Percentiles rank a stretch among this genome's conserved stretches.
Conservation (phyloP, 495 filamentous ascomycete species). For the Penicillium nucicola region DNA sequence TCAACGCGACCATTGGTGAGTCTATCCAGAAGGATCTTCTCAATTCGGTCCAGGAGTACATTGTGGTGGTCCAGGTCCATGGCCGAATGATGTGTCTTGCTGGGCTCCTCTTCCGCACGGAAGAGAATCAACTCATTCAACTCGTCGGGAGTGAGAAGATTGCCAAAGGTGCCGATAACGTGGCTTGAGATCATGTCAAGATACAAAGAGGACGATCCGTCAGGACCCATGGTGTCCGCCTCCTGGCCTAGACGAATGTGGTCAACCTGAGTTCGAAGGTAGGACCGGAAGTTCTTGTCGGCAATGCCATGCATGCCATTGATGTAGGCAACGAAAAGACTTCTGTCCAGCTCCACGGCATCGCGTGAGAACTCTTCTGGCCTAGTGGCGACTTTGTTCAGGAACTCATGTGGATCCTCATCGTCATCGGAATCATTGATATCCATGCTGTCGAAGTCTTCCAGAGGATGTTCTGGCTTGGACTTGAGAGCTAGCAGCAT, state of each 20-base stretch:
- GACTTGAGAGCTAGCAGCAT: slow-evolving; percentile 35
- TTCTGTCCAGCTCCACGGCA: slow-evolving; percentile 38
- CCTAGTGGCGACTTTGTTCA: slow-evolving; percentile 17
- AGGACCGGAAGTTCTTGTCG: slow-evolving; percentile 30
- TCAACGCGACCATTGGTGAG: slow-evolving; percentile 30
- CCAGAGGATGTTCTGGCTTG: slow-evolving; percentile 7
- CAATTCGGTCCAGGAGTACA: slow-evolving; percentile 31
- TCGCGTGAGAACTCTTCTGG: slow-evolving; percentile 41
- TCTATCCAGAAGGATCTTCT: slow-evolving; percentile 34
- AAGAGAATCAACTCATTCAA: slow-evolving; percentile 32
- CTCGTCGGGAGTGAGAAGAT: slow-evolving; percentile 38
- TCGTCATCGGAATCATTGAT: slow-evolving; percentile 9
- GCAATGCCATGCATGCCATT: slow-evolving; percentile 43
- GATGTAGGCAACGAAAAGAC: slow-evolving; percentile 43
- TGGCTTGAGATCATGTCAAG: slow-evolving; percentile 38
- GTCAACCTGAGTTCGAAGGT: slow-evolving; percentile 34
- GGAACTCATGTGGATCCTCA: slow-evolving; percentile 10
- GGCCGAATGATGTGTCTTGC: neutral
- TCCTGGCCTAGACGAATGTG: slow-evolving; percentile 35
- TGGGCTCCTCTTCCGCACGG: slow-evolving; percentile 19
- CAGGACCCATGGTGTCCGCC: slow-evolving; percentile 35
- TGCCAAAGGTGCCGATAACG: slow-evolving; percentile 42
- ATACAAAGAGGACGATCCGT: slow-evolving; percentile 32
- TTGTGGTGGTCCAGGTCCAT: slow-evolving; percentile 3
- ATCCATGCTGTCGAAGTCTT: slow-evolving; percentile 19